These are phyloP conservation scores for Globisporangium uncinulatum DNA, from an alignment of 352 stramenopile genomes.

Conservation along the genomic window DNA sequence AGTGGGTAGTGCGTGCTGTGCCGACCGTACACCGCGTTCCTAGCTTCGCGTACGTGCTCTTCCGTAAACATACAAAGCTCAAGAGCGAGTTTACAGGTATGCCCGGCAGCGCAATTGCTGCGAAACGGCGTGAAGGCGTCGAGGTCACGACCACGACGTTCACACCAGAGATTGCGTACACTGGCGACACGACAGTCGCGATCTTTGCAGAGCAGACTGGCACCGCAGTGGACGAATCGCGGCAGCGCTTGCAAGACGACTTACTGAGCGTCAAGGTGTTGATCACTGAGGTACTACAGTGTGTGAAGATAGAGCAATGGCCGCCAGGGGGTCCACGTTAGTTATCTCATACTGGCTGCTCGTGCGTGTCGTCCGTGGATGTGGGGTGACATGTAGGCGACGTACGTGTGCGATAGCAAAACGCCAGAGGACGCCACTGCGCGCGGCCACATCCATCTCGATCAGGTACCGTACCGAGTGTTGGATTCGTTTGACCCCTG, in stretches of 20 bases:
- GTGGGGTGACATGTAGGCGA: conserved; percentile 34
- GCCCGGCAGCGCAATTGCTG: conserved; percentile 36
- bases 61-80: conserved; percentile 44
- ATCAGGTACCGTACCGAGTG: conserved; percentile 35
- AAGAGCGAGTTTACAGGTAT: conserved; percentile 43
- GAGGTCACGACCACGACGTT: conserved; percentile 30
- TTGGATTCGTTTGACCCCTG: background rate
- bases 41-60: conserved; percentile 77
- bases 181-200: conserved; percentile 68
- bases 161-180: conserved; percentile 73
- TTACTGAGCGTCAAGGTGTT: conserved; percentile 62
- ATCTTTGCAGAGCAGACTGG: conserved; percentile 25
- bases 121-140: conserved; percentile 32
- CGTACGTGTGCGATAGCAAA: conserved; percentile 52
- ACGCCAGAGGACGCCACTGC: conserved; percentile 30
- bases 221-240: conserved; percentile 9
- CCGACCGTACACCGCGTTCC: conserved; percentile 65
- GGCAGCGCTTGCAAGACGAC: conserved; percentile 24
- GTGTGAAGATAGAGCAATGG: background rate
- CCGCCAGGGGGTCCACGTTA: no score
- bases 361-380: no score
- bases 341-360: no score
- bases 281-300: conserved; percentile 66
- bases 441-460: conserved; percentile 70
- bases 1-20: conserved; percentile 60